phyloP scores from a whole-genome alignment of 176 grass and related monocot genomes.

The Coix lacrymajobi region DNA sequence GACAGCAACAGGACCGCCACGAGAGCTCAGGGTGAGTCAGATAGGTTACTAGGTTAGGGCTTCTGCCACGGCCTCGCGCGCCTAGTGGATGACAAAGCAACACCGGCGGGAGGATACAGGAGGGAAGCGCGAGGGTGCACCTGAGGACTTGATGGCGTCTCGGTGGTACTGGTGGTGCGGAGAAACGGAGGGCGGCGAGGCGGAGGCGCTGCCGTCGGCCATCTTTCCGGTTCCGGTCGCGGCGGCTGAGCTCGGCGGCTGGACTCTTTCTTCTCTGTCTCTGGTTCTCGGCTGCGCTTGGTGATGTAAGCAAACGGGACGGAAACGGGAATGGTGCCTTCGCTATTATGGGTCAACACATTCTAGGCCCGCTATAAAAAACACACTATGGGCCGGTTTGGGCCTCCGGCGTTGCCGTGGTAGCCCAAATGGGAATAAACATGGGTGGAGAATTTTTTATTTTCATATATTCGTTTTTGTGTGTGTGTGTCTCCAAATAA shows the following conservation, averaged over 20 bases:
- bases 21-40: neutral
- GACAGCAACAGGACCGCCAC: neutral
- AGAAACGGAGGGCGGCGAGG: constrained; percentile 2
- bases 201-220: constrained; percentile 44
- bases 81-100: constrained; percentile 5
- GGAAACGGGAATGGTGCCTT: neutral
- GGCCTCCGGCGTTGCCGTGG: neutral
- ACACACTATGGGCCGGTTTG: neutral
- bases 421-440: neutral
- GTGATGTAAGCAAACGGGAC: neutral
- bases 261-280: neutral
- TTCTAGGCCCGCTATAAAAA: neutral
- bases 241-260: constrained; percentile 19
- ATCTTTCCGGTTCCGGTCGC: constrained; percentile 26
- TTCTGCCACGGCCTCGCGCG: neutral
- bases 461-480: neutral
- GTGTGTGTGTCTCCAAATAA: too few relatives aligned
- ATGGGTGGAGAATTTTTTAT: neutral
- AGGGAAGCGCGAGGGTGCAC: neutral
- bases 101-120: neutral
- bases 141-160: constrained; percentile 56
- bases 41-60: neutral
- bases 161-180: constrained; percentile 40
- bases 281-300: neutral
- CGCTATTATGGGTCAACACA: neutral